phyloP scores from a whole-genome alignment of 176 grass and related monocot genomes.

The Eleusine coracana region DNA sequence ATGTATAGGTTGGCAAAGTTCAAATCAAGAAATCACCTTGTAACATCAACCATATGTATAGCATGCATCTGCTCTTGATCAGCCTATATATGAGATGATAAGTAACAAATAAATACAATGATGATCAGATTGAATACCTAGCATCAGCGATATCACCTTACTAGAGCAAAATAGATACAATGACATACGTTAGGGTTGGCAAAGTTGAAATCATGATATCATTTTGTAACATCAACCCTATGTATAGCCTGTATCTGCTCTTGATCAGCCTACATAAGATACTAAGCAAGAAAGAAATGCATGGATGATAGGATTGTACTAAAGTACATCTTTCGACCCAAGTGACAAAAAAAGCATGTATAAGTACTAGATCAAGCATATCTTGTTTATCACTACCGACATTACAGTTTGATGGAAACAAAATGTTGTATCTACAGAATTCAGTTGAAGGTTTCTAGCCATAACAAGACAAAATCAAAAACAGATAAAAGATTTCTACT shows the following conservation, averaged over 20 bases:
- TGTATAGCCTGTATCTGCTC: neutral
- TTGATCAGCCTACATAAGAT: no score
- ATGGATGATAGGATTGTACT: neutral
- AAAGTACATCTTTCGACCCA: neutral
- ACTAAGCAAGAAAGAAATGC: neutral
- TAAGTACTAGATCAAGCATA: neutral
- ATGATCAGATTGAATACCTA: neutral
- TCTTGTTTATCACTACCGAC: slow-evolving; percentile 7
- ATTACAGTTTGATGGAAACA: slow-evolving; percentile 25
- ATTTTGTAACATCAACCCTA: neutral
- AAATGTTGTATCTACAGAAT: slow-evolving; percentile 39
- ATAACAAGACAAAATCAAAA: neutral
- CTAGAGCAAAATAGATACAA: neutral
- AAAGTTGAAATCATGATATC: slow-evolving; percentile 7
- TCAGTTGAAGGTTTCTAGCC: slow-evolving; percentile 20
- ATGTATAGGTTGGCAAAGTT: slow-evolving; percentile 1
- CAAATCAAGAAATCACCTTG: neutral
- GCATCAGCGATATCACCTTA: neutral
- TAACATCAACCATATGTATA: neutral
- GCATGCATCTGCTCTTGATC: neutral
- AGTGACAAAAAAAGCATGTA: neutral
- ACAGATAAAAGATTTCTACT: neutral
- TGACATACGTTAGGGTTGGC: neutral
- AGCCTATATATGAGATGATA: neutral
- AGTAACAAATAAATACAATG: slow-evolving; percentile 26